Percentiles rank a stretch among this genome's conserved stretches.
These are phyloP conservation scores for Trapa incisa DNA, from an alignment of 345 rosid genomes.

Conservation along the genomic window DNA sequence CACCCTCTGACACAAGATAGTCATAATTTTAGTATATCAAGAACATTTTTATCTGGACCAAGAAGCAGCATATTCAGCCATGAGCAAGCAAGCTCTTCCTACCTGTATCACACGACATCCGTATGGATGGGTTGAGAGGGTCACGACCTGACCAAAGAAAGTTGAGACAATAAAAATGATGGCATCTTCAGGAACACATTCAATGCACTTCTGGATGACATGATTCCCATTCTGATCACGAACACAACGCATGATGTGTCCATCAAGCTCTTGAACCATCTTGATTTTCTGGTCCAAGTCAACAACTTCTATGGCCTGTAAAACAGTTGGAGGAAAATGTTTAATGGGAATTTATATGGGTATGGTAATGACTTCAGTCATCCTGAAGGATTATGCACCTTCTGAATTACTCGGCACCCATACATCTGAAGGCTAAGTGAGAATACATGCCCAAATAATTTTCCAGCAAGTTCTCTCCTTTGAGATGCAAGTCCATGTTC, in stretches of 20 bases:
- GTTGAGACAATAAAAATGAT: slow-evolving; percentile 36
- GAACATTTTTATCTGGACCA: not conserved
- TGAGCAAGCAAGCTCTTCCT: not conserved
- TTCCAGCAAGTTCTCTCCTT: slow-evolving; percentile 45
- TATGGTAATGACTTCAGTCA: not conserved
- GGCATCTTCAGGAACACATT: slow-evolving; percentile 48
- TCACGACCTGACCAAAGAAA: slow-evolving; percentile 43
- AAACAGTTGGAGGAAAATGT: slow-evolving; percentile 1
- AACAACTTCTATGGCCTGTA: slow-evolving; percentile 51
- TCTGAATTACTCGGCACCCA: slow-evolving; percentile 62
- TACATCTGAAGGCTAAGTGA: slow-evolving; percentile 59
- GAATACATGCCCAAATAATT: slow-evolving; percentile 40
- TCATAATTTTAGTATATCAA: not conserved
- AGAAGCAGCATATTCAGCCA: not conserved
- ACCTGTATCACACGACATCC: slow-evolving; percentile 70
- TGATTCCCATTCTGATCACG: slow-evolving; percentile 75
- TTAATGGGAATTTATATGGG: not conserved
- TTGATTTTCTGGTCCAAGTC: slow-evolving; percentile 51
- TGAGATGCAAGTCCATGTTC: slow-evolving; percentile 53
- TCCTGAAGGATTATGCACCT: slow-evolving; percentile 19
- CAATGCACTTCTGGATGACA: slow-evolving; percentile 61
- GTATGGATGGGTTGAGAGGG: slow-evolving; percentile 54
- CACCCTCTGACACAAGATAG: slow-evolving; percentile 31
- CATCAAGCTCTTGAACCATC: slow-evolving; percentile 56
- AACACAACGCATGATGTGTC: slow-evolving; percentile 47